These are phyloP conservation scores for Platanus orientalis DNA, from an alignment of 164 flowering plant species.

Conservation along the genomic window DNA sequence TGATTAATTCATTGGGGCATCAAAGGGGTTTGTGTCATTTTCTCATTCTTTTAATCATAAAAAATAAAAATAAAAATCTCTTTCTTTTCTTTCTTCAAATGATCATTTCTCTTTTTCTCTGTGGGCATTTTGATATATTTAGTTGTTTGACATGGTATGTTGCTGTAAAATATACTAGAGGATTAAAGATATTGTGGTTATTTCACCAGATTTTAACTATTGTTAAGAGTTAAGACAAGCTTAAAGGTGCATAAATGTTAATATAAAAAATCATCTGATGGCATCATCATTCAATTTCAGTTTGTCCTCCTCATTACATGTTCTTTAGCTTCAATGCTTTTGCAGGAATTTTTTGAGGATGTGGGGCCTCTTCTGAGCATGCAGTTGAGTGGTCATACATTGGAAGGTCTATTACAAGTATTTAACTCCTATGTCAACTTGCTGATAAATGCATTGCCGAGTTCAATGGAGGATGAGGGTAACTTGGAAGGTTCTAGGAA, in stretches of 20 bases:
- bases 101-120: no score
- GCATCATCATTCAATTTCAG: neutral
- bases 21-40: no score
- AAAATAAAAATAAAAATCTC: no score
- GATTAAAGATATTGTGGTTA: neutral
- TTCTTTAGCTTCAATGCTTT: constrained; percentile 1
- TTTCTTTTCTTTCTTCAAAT: no score
- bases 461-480: constrained; percentile 82
- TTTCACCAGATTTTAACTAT: neutral
- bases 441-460: constrained; percentile 86
- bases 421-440: constrained; percentile 74
- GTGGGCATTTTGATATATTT: no score
- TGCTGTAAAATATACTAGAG: no score
- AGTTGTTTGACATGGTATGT: no score
- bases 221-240: neutral
- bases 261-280: no score
- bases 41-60: no score
- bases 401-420: constrained; percentile 83
- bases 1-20: constrained; percentile 18
- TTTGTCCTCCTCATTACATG: neutral
- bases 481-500: constrained; percentile 63
- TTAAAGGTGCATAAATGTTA: no score
- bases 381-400: constrained; percentile 76
- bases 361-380: constrained; percentile 85
- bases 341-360: constrained; percentile 94